A percentile compares a stretch with the other conserved stretches of the same genome.
These are phyloP conservation scores for Paraphoma sp. DNA, from an alignment of 2,329 filamentous ascomycete genomes.

Conservation along the genomic window DNA sequence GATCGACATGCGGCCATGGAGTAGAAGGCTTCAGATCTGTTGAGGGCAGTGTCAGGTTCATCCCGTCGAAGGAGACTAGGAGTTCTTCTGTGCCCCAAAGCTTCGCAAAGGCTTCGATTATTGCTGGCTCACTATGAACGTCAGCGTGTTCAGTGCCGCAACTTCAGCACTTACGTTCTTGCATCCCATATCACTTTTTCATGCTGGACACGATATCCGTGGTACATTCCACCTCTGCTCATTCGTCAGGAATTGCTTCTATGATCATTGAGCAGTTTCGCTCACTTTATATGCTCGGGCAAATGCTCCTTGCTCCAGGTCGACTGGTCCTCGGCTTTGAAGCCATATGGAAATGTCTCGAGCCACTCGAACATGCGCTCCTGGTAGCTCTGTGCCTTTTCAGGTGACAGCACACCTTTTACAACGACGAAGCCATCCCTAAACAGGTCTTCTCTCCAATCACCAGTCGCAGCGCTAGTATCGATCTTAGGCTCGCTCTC, in stretches of 20 bases:
- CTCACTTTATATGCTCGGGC: slow-evolving; percentile 31
- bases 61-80: slow-evolving; percentile 36
- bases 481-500: slow-evolving; percentile 15
- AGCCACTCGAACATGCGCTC: slow-evolving; percentile 39
- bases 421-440: slow-evolving; percentile 31
- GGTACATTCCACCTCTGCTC: slow-evolving; percentile 52
- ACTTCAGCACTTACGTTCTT: slow-evolving; percentile 15
- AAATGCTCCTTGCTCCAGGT: slow-evolving; percentile 55
- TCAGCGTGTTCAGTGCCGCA: background rate
- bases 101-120: slow-evolving; percentile 50
- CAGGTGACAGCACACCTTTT: slow-evolving; percentile 23
- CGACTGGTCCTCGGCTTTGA: slow-evolving; percentile 31
- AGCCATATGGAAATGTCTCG: slow-evolving; percentile 32
- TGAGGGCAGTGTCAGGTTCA: slow-evolving; percentile 52
- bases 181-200: slow-evolving; percentile 55
- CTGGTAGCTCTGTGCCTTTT: slow-evolving; percentile 28
- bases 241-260: background rate
- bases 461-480: slow-evolving; percentile 16
- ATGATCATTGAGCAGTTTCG: background rate
- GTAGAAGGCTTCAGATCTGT: slow-evolving; percentile 38
- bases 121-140: slow-evolving; percentile 42
- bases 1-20: slow-evolving; percentile 54
- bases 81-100: slow-evolving; percentile 47
- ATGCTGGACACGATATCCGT: slow-evolving; percentile 46
- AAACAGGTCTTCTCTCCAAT: slow-evolving; percentile 36